These are phyloP conservation scores for Lachnellula occidentalis DNA, from an alignment of 2,329 filamentous ascomycete genomes.

Conservation along the genomic window DNA sequence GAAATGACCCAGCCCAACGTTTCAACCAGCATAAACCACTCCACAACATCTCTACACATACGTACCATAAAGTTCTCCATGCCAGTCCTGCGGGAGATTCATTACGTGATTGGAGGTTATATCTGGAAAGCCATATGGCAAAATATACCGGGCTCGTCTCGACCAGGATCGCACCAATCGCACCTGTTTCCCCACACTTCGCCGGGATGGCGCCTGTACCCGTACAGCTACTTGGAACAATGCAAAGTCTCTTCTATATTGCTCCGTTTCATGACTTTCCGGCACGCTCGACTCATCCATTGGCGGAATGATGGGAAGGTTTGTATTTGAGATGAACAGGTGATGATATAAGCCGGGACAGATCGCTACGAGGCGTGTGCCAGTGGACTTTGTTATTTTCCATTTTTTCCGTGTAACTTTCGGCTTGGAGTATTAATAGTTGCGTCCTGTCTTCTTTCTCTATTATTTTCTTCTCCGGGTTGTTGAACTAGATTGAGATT, in stretches of 20 bases:
- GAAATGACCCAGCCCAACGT: background rate
- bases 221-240: background rate
- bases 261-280: background rate
- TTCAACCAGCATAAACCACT: background rate
- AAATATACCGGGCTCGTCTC: background rate
- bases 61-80: background rate
- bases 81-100: background rate
- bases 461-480: background rate
- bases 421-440: background rate
- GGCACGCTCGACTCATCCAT: background rate
- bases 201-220: background rate
- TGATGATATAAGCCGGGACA: background rate
- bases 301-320: background rate
- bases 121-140: background rate
- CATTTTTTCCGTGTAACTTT: background rate
- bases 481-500: background rate
- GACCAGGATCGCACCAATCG: background rate
- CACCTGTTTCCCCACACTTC: background rate
- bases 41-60: background rate
- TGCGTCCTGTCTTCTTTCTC: background rate
- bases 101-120: background rate
- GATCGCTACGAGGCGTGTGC: background rate
- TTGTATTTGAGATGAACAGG: background rate
- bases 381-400: background rate
- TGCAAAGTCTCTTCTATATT: background rate